Base-by-base conservation (phyloP, 129 eudicot genomes). In the Helichrysum umbraculigerum region DNA sequence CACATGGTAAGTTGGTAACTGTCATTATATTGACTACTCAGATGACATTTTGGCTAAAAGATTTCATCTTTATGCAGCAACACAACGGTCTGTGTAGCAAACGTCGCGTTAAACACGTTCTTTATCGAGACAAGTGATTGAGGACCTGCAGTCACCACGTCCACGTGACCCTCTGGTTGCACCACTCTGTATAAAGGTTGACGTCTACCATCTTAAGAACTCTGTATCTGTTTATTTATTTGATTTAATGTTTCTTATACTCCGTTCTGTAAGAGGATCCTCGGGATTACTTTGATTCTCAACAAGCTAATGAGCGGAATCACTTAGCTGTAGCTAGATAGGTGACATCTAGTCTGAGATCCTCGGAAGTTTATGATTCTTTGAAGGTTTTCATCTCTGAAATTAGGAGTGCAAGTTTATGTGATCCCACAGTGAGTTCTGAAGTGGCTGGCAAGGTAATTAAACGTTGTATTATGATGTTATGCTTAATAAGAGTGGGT, bases 271-370 rank as follows among this genome's bases (percentile, higher is more conserved):
- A 37, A 75, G 87, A 95, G 99, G 99, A 95, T 84, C 99, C 99
- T 25, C 89, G 97, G 30, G 97, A 95, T 77, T 95, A 95, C 86
- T 95, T 95, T 58, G 88, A 95, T 52, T 95, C 99, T 74, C 99
- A 95, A 73, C 96, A 91, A 87, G 95, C 88, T 20, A 88, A 81
- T 85, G 84, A 96, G 37, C 34, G 81, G 61, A 93, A 90, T 76
- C 64, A 88, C 2, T 77, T 76, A 64, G 41, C 82, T 66, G 93
- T 88, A 74, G 74, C 83, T 52, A 83, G 75, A 67, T 88, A 81
- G 30, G 32, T 80, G 77, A 89, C 76, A 75, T 83, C 83, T 75
- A 79, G 80, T 52, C 69, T 85, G 62, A 89, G 83, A 78, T 72
- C 90, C 28, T 71, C 70, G 15, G 92, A 85, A 76, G 97, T 97